These are phyloP conservation scores for Fremontodendron californicum DNA, from an alignment of 345 rosid species.

Conservation along the genomic window DNA sequence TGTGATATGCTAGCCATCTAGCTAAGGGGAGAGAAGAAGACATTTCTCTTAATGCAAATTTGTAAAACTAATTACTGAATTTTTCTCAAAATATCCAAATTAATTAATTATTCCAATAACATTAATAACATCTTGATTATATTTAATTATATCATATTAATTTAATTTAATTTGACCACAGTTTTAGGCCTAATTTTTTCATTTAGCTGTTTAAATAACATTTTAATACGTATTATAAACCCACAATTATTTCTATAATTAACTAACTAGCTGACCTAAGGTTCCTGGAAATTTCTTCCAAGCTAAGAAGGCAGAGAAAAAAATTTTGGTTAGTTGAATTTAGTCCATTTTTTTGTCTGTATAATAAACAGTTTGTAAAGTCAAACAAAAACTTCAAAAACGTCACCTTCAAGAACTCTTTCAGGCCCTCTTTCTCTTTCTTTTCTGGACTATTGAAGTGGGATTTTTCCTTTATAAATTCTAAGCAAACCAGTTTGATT, in stretches of 20 bases:
- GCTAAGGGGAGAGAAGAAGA: too few species aligned
- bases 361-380: background rate
- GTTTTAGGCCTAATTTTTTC: background rate
- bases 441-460: background rate
- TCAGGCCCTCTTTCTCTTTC: background rate
- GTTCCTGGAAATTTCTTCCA: background rate
- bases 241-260: background rate
- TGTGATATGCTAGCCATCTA: too few species aligned
- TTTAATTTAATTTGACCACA: background rate
- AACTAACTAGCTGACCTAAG: background rate
- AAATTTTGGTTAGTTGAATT: background rate
- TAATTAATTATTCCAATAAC: too few species aligned
- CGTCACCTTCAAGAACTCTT: background rate
- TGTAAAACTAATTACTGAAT: too few species aligned
- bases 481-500: background rate
- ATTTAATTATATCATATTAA: too few species aligned
- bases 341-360: background rate
- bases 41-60: too few species aligned
- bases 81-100: too few species aligned
- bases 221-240: background rate
- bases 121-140: too few species aligned
- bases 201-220: background rate
- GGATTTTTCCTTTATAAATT: slow-evolving; percentile 12
- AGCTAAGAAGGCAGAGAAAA: too few species aligned
- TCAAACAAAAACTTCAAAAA: slow-evolving; percentile 20